A percentile compares a stretch with the other conserved stretches of the same genome.
These are phyloP conservation scores for Allium cepa DNA, from an alignment of 106 monocot genomes.

Conservation along the genomic window DNA sequence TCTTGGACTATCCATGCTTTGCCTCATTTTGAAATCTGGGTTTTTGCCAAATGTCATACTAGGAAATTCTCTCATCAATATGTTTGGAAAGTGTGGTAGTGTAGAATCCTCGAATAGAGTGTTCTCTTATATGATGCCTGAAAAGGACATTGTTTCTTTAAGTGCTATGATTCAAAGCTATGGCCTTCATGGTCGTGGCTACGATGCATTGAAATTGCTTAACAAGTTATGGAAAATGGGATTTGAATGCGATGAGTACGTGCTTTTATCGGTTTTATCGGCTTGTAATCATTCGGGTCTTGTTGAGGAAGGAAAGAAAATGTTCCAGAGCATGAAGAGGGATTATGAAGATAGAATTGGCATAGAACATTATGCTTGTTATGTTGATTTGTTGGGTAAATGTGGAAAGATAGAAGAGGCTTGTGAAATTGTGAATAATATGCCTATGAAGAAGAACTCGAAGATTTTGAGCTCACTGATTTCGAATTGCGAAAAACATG, in stretches of 20 bases:
- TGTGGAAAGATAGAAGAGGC: constrained; percentile 31
- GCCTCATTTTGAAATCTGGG: constrained; percentile 13
- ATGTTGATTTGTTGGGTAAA: constrained; percentile 29
- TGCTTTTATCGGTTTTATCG: constrained; percentile 36
- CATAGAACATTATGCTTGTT: constrained; percentile 35
- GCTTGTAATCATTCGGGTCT: constrained; percentile 48
- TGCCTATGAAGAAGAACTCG: constrained; percentile 14
- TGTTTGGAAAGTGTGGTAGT: constrained; percentile 62
- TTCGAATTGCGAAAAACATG: constrained; percentile 22
- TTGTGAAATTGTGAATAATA: constrained; percentile 20
- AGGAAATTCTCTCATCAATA: constrained; percentile 49
- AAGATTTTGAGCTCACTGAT: constrained; percentile 27
- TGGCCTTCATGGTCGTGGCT: constrained; percentile 41
- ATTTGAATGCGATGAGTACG: constrained; percentile 21
- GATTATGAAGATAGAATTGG: neutral
- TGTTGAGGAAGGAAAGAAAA: constrained; percentile 18
- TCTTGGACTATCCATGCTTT: constrained; percentile 25
- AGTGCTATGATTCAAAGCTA: constrained; percentile 41
- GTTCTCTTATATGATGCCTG: constrained; percentile 23
- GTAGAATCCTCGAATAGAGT: constrained; percentile 28
- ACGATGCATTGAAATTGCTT: constrained; percentile 25
- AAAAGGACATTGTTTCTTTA: constrained; percentile 32
- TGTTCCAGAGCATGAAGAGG: constrained; percentile 11
- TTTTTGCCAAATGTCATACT: constrained; percentile 18
- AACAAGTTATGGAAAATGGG: constrained; percentile 30